Conservation (phyloP, 177 flowering plant species). For the Vitis hybrid region DNA sequence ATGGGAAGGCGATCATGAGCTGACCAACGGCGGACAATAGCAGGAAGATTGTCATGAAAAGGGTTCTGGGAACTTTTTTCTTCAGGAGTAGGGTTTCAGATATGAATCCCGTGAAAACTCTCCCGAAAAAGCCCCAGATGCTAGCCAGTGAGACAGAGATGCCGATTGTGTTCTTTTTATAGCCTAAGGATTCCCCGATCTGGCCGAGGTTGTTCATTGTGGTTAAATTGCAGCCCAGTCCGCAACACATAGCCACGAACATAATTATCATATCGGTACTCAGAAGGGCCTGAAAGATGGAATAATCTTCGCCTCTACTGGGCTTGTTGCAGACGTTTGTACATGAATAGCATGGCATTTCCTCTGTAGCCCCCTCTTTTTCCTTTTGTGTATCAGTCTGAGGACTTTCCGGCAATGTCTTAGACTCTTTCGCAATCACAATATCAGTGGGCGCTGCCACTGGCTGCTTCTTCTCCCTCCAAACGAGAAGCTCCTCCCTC, state of each 20-base stretch:
- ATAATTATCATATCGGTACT: not conserved
- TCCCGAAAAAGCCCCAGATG: constrained; percentile 18
- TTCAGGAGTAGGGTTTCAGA: constrained; percentile 8
- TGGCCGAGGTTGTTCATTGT: constrained; percentile 15
- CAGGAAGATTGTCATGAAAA: constrained; percentile 5
- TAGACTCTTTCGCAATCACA: too few relatives aligned
- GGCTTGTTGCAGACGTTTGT: constrained; percentile 10
- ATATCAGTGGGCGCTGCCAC: too few relatives aligned
- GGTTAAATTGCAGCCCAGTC: constrained; percentile 11
- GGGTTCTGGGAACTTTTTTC: constrained; percentile 6
- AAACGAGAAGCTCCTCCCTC: not conserved
- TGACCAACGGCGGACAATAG: constrained; percentile 3
- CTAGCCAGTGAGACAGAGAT: constrained; percentile 16
- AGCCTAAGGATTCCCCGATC: constrained; percentile 20
- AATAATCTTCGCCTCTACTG: constrained; percentile 16
- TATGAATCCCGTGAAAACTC: constrained; percentile 10
- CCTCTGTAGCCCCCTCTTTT: not conserved
- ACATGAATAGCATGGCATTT: not conserved
- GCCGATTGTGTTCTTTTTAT: constrained; percentile 1
- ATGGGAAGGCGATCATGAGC: constrained; percentile 13
- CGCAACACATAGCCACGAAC: constrained; percentile 9
- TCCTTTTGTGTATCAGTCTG: too few relatives aligned
- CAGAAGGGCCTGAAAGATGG: constrained; percentile 17
- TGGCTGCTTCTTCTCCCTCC: too few relatives aligned
- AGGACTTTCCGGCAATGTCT: too few relatives aligned